phyloP scores from a whole-genome alignment of 306 rosid genomes.

The Medicago truncatula region DNA sequence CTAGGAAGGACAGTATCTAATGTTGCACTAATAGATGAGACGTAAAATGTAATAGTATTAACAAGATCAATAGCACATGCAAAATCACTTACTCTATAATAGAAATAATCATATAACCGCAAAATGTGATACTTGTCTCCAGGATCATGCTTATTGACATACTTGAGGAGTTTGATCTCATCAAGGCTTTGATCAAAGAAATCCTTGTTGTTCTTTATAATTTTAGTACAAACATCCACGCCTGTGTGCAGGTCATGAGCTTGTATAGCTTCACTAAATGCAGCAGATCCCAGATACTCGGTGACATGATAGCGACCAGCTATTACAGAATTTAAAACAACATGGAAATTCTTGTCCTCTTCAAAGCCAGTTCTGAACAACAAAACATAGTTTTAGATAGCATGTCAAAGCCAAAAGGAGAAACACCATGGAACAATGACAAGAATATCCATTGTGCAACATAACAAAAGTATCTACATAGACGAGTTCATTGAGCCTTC shows the following conservation, averaged over 20 bases:
- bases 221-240: slow-evolving; percentile 97
- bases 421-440: slow-evolving; percentile 8
- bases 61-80: slow-evolving; percentile 21
- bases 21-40: slow-evolving; percentile 24
- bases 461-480: neutral
- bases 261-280: slow-evolving; percentile 98
- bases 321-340: slow-evolving; percentile 88
- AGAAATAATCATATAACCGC: slow-evolving; percentile 95
- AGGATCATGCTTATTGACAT: slow-evolving; percentile 96
- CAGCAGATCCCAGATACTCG: slow-evolving; percentile 98
- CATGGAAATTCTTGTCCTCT: slow-evolving; percentile 99
- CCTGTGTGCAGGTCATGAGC: slow-evolving; percentile 98
- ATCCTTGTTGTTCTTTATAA: slow-evolving; percentile 99
- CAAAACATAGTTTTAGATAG: slow-evolving; percentile 50
- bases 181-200: slow-evolving; percentile 99
- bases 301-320: slow-evolving; percentile 99
- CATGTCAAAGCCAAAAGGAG: slow-evolving; percentile 33
- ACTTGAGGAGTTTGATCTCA: slow-evolving; percentile 99
- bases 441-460: slow-evolving; percentile 14
- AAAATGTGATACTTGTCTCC: slow-evolving; percentile 94
- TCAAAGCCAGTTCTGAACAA: slow-evolving; percentile 96
- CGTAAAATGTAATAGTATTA: slow-evolving; percentile 22
- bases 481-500: neutral
- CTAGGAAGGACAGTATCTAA: neutral
- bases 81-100: slow-evolving; percentile 81